Base-by-base conservation (phyloP, 75 land plant species). In the Isoetes taiwanensis region DNA sequence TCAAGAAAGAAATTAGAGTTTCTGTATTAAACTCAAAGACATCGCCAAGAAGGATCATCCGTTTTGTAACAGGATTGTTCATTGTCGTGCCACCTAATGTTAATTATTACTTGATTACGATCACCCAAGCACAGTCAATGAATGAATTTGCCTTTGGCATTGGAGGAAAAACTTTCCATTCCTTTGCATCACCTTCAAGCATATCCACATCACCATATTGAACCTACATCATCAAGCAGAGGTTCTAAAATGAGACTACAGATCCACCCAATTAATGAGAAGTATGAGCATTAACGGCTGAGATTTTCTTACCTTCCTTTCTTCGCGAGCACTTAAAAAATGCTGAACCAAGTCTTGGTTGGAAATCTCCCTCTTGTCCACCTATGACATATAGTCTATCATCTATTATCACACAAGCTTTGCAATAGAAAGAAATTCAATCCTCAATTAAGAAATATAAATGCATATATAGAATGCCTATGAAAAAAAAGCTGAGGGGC, bases 321-420 rank as follows among this genome's bases (percentile, higher is more conserved):
- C 84, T 72, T 27, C 98, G 67, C 34, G 81, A 68, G 64, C 98
- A 91, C 43, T 91, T 91, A 65, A 91, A 91, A 40, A 84, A 81
- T 0, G 85, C 94, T 25, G 98, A 91, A 30, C 98, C 95, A 34
- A 85, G 98, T 66, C 87, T 91, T 3, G 98, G 85, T 77, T 76
- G 80, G 54, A 87, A 91, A 78, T 91, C 98, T 41, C 98, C 98
- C 67, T 91, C 98, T 71, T 91, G 98, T 59, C 98, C 98, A 65
- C 98, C 98, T 64, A 91, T 79, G 24, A 79, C 81, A 64, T 71
- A 71, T 30, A 91, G 76, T 5, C 77, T 65, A 54, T 87, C 89
- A 34, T 84, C 64, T 58, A 69, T 63, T 38, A 87, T 85, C 58
- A 86, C 62, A 64, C 89, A 87, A 55, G 95, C 85, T 79, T 94